Conservation (phyloP, 208 protist genomes). For the Trichomonas vaginalis region DNA sequence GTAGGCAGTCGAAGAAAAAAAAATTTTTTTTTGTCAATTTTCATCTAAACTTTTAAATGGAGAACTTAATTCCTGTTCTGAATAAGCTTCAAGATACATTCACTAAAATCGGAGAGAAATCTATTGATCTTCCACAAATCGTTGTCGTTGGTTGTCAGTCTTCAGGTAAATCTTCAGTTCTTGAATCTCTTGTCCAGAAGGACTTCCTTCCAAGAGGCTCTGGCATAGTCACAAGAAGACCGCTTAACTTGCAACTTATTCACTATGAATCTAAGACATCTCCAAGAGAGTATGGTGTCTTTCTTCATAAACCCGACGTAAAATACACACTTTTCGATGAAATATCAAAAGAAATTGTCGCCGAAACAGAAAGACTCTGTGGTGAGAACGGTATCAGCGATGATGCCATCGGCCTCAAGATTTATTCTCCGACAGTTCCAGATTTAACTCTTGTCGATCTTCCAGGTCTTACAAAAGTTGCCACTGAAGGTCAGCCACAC, state of each 20-base stretch:
- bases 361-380: conserved; percentile 77
- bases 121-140: conserved; percentile 31
- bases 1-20: too few relatives aligned
- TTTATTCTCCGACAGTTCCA: conserved; percentile 35
- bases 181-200: conserved; percentile 91
- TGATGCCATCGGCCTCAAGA: neutral
- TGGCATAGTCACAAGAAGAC: conserved; percentile 95
- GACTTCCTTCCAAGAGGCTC: conserved; percentile 94
- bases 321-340: conserved; percentile 76
- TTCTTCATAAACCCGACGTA: conserved; percentile 58
- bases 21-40: neutral
- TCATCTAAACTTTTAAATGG: neutral
- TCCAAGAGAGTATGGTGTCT: conserved; percentile 54
- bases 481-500: conserved; percentile 82
- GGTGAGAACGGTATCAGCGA: conserved; percentile 76
- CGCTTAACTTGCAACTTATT: conserved; percentile 89
- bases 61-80: conserved; percentile 33
- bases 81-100: conserved; percentile 41
- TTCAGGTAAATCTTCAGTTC: conserved; percentile 53
- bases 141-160: conserved; percentile 34
- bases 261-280: conserved; percentile 47
- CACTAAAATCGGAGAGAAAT: conserved; percentile 11
- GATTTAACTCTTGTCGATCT: conserved; percentile 46
- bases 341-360: conserved; percentile 67
- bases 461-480: conserved; percentile 33